phyloP scores from a whole-genome alignment of 805 yeast genomes.

The Zygosaccharomyces kombuchaensis region DNA sequence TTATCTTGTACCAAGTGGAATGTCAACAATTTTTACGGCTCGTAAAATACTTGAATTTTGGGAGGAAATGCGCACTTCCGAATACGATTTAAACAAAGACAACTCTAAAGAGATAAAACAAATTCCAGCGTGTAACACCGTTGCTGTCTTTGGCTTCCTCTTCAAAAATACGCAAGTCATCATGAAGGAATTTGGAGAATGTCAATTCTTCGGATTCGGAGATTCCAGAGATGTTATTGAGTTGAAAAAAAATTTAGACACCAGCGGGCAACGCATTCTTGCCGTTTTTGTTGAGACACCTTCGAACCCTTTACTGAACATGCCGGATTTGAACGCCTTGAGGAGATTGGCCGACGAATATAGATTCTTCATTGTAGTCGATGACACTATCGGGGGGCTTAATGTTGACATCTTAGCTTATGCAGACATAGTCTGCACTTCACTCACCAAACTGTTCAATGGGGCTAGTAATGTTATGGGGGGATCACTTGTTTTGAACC shows the following conservation, averaged over 20 bases:
- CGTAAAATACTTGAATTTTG: constrained; percentile 41
- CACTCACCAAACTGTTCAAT: constrained; percentile 84
- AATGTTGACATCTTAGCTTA: constrained; percentile 72
- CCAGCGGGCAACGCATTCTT: constrained; percentile 50
- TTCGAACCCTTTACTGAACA: constrained; percentile 77
- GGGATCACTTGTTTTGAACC: constrained; percentile 74
- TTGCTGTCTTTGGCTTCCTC: constrained; percentile 90
- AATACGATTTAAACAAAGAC: not conserved
- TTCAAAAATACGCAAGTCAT: constrained; percentile 86
- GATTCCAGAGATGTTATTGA: constrained; percentile 63
- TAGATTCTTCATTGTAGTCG: constrained; percentile 71
- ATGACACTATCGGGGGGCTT: constrained; percentile 74
- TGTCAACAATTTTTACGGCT: constrained; percentile 79
- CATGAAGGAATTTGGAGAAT: constrained; percentile 69
- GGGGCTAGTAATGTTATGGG: constrained; percentile 97
- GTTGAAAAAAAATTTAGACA: constrained; percentile 50
- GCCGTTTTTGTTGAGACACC: constrained; percentile 87
- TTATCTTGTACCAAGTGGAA: constrained; percentile 76
- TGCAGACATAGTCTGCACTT: constrained; percentile 78
- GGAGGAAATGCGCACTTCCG: too few relatives aligned
- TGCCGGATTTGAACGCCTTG: constrained; percentile 66
- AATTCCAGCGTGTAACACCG: constrained; percentile 7
- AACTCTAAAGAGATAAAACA: not conserved
- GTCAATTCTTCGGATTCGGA: constrained; percentile 84
- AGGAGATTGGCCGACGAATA: constrained; percentile 57